These are phyloP conservation scores for Pseudogymnoascus sp. DNA, from an alignment of 2,329 filamentous ascomycete species.

Conservation along the genomic window DNA sequence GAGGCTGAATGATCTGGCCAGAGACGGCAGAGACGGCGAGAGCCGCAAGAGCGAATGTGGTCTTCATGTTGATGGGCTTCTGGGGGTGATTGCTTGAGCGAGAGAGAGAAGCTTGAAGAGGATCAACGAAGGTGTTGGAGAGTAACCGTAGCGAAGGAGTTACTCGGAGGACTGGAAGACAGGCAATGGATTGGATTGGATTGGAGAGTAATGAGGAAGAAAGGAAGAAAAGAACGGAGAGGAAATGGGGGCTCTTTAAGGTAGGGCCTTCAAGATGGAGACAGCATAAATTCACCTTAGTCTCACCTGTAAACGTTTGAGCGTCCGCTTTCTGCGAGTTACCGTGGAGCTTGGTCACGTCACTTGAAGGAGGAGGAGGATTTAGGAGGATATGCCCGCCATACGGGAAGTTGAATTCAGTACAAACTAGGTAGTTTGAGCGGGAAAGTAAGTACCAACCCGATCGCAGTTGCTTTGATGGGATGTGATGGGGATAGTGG, in stretches of 20 bases:
- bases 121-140: slow-evolving; percentile 5
- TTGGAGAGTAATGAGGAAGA: neutral
- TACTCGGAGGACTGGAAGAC: neutral
- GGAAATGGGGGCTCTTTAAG: neutral
- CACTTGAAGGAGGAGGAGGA: neutral
- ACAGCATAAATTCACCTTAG: neutral
- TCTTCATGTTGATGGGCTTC: slow-evolving; percentile 23
- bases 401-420: neutral
- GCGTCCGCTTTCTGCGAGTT: neutral
- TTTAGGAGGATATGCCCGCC: neutral
- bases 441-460: neutral
- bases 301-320: neutral
- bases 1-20: slow-evolving; percentile 12
- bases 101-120: neutral
- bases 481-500: no score
- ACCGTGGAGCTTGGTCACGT: slow-evolving; percentile 4
- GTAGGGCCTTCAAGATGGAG: neutral
- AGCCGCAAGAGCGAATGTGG: slow-evolving; percentile 20
- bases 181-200: neutral
- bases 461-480: neutral
- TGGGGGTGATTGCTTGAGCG: neutral
- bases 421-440: neutral
- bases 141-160: slow-evolving; percentile 10
- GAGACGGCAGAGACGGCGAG: slow-evolving; percentile 21
- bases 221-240: neutral